Base-by-base conservation (phyloP, 176 grass and related monocot genomes). In the Oryza coarctata region DNA sequence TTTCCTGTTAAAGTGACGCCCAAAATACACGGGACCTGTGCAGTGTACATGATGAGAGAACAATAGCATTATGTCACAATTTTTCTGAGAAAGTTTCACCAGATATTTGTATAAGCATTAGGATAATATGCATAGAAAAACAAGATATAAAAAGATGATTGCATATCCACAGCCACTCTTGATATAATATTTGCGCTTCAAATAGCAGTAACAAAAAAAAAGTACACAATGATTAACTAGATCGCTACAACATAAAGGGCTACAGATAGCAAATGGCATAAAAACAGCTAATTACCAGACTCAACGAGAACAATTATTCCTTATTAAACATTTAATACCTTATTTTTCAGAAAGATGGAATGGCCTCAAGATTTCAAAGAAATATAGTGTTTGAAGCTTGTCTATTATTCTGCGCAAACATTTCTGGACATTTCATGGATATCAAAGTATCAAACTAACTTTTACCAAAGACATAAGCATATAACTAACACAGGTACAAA, bases 1-100 rank as follows among this genome's bases (percentile, higher is more conserved):
- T 98, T 93, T 65, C 89, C 83, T 76, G 90, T 94, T 68, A 98
- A 87, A 83, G 88, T 84, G 63, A 92, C 90, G 39, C 95, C 95
- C 70, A 98, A 83, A 87, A 98, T 93, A 87, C 92, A 98, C n/a
- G 95, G 92, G 80, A 98, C 95, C 95, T 98, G 86, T 73, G 74
- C 70, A 45, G 70, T 20, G 80, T 40, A 85, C 77, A 70, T 75
- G 63, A 82, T 70, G 17, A 87, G 78, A 5, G 23, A 3, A 29
- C 15, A 7, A 35, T 17, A 78, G 61, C n/a, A 78, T 28, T 6
- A 25, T n/a, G 20, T 26, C 47, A 40, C 65, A 71, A 38, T 71
- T 85, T 74, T 60, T 41, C 70, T 44, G 9, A 68, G 15, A 82
- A 36, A 12, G 30, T 58, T 35, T 62, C 40, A 61, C 65, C 63